phyloP scores from a whole-genome alignment of 2,329 filamentous ascomycete species.

The Paecilomyces sp. region DNA sequence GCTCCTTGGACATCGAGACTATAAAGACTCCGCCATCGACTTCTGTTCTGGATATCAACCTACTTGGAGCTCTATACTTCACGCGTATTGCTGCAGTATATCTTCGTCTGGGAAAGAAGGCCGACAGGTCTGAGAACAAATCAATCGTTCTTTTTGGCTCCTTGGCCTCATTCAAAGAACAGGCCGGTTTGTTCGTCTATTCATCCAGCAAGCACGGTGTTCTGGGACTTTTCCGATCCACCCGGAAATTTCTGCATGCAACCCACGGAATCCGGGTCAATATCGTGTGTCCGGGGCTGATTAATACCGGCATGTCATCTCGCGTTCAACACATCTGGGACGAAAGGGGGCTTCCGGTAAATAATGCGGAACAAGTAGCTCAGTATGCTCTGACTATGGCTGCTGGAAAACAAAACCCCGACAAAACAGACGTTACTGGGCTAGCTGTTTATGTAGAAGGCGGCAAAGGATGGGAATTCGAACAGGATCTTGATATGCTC shows the following conservation, averaged over 20 bases:
- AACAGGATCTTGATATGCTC: slow-evolving; percentile 33
- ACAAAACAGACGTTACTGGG: slow-evolving; percentile 30
- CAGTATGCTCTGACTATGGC: slow-evolving; percentile 36
- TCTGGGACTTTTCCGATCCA: slow-evolving; percentile 41
- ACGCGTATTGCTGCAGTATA: slow-evolving; percentile 45
- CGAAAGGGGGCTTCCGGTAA: slow-evolving; percentile 31
- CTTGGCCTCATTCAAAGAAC: slow-evolving; percentile 43
- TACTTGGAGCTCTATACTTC: slow-evolving; percentile 42
- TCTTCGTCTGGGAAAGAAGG: slow-evolving; percentile 33
- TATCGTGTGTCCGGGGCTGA: slow-evolving; percentile 40
- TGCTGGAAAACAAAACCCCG: slow-evolving; percentile 23
- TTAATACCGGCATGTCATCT: slow-evolving; percentile 29
- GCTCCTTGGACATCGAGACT: slow-evolving; percentile 35
- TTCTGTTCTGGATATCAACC: slow-evolving; percentile 41
- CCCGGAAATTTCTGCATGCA: slow-evolving; percentile 30
- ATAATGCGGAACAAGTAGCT: too few relatives aligned
- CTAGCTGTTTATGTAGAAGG: slow-evolving; percentile 38
- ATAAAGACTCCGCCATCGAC: slow-evolving; percentile 30
- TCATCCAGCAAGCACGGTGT: slow-evolving; percentile 45
- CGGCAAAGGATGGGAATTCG: slow-evolving; percentile 38
- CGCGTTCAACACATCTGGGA: slow-evolving; percentile 30
- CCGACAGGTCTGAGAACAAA: slow-evolving; percentile 28
- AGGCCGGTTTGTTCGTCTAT: slow-evolving; percentile 43
- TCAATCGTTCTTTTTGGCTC: slow-evolving; percentile 40
- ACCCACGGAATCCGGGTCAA: slow-evolving; percentile 38